Base-by-base conservation (phyloP, 2,329 filamentous ascomycete species). In the Aureobasidium subglaciale region DNA sequence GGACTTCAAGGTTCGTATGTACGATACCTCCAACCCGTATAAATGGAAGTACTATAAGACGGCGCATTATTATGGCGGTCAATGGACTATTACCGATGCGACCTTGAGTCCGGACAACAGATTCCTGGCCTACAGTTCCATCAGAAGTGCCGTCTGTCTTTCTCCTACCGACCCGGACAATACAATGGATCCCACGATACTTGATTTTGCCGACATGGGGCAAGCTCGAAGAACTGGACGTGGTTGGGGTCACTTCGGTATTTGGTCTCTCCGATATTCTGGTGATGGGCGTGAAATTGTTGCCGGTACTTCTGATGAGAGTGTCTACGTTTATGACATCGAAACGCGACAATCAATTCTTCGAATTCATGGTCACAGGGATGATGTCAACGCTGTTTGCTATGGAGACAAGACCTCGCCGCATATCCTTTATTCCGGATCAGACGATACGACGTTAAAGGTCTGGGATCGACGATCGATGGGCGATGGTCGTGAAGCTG, bases 21-120 rank as follows among this genome's bases (percentile, higher is more conserved):
- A 97, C 71, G 92, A 97, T 69, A 97, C 93, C 0, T 91, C 88
- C 1, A 96, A 96, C 63, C 90, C 92, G 0, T 95, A 93, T 70
- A 82, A 90, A 61, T 99, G 93, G 93, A 87, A 86, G 68, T 91
- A 96, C 70, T 96, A 96, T 77, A 97, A 96, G 73, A 71, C 88
- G 86, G 70, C 92, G 86, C 73, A 91, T 92, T 96, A 93, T 69
- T 90, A 90, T 1, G 88, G 85, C 61, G 93, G 91, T 2, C 86
- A 89, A 64, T 99, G 93, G 93, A 97, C 92, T 1, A 86, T 99
- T 61, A 97, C 93, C 13, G 93, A 99, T 71, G 91, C 92, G 2
- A 88, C 88, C 0, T 71, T 97, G 40, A 95, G 88, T 59, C 90
- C 91, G 0, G 90, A 97, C 73, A 97, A 96, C 68, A 87, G 83